Evolutionary conservation across 140 eudicot genomes (phyloP).

Genomic region (Senecio squalidus): DNA sequence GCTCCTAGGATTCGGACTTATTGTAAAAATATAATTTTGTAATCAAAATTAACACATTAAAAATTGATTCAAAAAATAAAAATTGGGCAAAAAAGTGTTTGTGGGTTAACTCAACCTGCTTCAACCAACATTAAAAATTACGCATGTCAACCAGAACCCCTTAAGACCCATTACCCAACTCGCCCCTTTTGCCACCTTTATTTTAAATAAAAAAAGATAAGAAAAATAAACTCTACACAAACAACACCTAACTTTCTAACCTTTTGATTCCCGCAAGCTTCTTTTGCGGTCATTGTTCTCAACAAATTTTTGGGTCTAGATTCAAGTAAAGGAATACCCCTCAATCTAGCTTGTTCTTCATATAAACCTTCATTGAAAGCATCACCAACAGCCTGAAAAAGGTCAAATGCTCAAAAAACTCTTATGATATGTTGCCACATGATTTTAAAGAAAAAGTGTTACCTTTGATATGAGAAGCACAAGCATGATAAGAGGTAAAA

Average conservation of each 20-base stretch:
- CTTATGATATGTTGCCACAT: neutral
- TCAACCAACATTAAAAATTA: too few species aligned
- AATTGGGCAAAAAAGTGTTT: too few species aligned
- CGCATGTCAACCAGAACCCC: too few species aligned
- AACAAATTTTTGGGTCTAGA: slow-evolving; percentile 89
- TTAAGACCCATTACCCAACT: too few species aligned
- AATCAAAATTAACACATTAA: too few species aligned
- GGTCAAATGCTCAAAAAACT: slow-evolving; percentile 7
- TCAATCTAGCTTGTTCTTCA: slow-evolving; percentile 93
- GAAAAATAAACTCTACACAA: too few species aligned
- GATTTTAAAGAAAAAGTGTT: neutral
- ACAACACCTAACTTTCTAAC: slow-evolving; percentile 39
- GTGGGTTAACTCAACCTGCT: too few species aligned
- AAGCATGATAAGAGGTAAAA: slow-evolving; percentile 93
- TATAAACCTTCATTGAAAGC: slow-evolving; percentile 95
- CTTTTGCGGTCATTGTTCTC: slow-evolving; percentile 92
- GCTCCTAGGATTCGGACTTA: too few species aligned
- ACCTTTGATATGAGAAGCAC: slow-evolving; percentile 99
- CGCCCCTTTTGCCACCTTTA: too few species aligned
- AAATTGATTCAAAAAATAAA: too few species aligned
- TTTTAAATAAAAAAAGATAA: too few species aligned
- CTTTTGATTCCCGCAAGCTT: slow-evolving; percentile 84
- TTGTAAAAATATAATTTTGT: too few species aligned
- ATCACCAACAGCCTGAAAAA: slow-evolving; percentile 95
- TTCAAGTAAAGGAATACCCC: slow-evolving; percentile 90